Conservation (phyloP, 345 rosid species). For the Citrus sinensis region DNA sequence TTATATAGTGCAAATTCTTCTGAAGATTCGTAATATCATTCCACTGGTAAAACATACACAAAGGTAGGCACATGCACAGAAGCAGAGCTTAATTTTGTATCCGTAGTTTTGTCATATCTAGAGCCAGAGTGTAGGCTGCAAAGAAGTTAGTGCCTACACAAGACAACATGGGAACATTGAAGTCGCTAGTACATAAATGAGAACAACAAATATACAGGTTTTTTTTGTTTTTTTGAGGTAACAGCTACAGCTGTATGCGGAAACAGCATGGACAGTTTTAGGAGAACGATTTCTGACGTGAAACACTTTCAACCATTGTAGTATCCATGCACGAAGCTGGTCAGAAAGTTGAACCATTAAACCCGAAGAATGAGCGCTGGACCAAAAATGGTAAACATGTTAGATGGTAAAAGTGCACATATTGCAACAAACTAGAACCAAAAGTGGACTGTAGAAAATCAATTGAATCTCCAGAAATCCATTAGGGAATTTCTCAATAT, state of each 20-base stretch:
- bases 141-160: background rate
- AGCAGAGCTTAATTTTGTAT: background rate
- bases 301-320: background rate
- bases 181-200: background rate
- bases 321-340: background rate
- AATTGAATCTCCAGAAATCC: background rate
- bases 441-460: background rate
- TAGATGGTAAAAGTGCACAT: background rate
- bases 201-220: background rate
- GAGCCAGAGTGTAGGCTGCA: too few species aligned
- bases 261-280: background rate
- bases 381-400: background rate
- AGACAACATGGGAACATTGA: background rate
- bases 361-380: constrained; percentile 71
- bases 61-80: background rate
- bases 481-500: background rate
- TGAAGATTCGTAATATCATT: background rate
- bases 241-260: background rate
- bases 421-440: background rate
- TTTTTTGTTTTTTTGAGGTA: background rate
- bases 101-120: background rate
- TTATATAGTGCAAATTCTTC: background rate
- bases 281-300: background rate
- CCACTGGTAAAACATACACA: background rate
- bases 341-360: constrained; percentile 80